phyloP scores from a whole-genome alignment of 768 basidiomycete genomes.

The Peribolospora baueri region DNA sequence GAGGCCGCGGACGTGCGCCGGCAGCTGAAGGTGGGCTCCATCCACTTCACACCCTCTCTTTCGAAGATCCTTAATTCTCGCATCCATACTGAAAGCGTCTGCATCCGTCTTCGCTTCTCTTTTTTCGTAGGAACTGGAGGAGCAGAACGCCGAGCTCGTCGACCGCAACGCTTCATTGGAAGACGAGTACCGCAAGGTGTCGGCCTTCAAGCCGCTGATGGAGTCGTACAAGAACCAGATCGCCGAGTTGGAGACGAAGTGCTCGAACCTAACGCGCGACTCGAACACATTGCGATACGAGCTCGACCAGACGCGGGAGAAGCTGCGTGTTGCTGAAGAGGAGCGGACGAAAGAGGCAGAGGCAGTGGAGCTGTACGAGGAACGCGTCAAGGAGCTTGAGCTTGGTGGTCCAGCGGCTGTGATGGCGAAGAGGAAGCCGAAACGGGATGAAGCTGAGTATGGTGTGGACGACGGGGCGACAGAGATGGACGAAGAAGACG shows the following conservation, averaged over 20 bases:
- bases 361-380: constrained; percentile 67
- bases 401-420: constrained; percentile 17
- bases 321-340: constrained; percentile 29
- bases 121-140: constrained; percentile 45
- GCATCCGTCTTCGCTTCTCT: too few species aligned
- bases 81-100: neutral
- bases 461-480: constrained; percentile 17
- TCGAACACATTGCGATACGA: constrained; percentile 47
- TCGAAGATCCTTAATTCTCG: neutral
- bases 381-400: constrained; percentile 71
- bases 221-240: constrained; percentile 81
- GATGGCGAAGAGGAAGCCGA: constrained; percentile 18
- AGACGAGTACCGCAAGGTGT: constrained; percentile 68
- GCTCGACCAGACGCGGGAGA: constrained; percentile 52
- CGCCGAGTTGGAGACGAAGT: constrained; percentile 48
- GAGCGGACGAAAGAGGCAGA: constrained; percentile 60
- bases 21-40: constrained; percentile 20
- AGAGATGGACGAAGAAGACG: too few species aligned
- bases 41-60: neutral
- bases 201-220: constrained; percentile 64
- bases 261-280: constrained; percentile 40
- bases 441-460: neutral
- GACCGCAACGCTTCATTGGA: constrained; percentile 80
- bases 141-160: constrained; percentile 73
- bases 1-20: constrained; percentile 47